Base-by-base conservation (phyloP, 768 basidiomycete genomes). In the Tricholoma saponaceum region DNA sequence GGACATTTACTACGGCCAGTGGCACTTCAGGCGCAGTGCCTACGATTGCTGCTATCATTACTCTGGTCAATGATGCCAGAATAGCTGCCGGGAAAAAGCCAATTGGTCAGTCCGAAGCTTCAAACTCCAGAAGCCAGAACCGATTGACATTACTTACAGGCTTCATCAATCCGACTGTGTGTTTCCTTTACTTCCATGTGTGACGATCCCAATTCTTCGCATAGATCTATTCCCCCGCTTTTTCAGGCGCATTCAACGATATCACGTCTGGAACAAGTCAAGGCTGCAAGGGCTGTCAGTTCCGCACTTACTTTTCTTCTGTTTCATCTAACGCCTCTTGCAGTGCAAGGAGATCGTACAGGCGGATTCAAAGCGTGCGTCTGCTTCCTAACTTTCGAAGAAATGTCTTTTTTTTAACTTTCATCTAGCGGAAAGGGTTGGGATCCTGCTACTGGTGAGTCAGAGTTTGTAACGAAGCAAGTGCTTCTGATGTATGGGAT, bases 81-180 rank as follows among this genome's bases (percentile, higher is more conserved):
- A 59, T 76, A 20, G 62, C 68, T 28, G 64, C 62, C 4, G 73
- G 73, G 5, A 75, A 75, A 65, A 68, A 61, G 3, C 72, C 75
- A 14, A 66, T 74, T 28, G 72, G 73, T 56, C 32, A 50, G 60
- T 51, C 22, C 5, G 20, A 16, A 25, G 14, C 12, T 20, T 35
- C n/a, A 4, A n/a, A 9, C 18, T 22, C 23, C 49, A 41, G 69
- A 10, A 66, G 69, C 58, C 63, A 68, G 26, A 70, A 69, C 47
- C 5, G 9, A 32, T 49, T 52, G 7, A 35, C 39, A 25, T 28
- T 30, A 37, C 18, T 50, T 56, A 10, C 50, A 72, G 70, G 73
- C 1, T 78, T 80, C 65, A 76, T 80, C 56, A 80, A 81, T 62
- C 78, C 78, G 26, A 65, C 70, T 23, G 74, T 77, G 57, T 18